These are phyloP conservation scores for Zasmidium angulare DNA, from an alignment of 2,329 filamentous ascomycete genomes.

Conservation along the genomic window DNA sequence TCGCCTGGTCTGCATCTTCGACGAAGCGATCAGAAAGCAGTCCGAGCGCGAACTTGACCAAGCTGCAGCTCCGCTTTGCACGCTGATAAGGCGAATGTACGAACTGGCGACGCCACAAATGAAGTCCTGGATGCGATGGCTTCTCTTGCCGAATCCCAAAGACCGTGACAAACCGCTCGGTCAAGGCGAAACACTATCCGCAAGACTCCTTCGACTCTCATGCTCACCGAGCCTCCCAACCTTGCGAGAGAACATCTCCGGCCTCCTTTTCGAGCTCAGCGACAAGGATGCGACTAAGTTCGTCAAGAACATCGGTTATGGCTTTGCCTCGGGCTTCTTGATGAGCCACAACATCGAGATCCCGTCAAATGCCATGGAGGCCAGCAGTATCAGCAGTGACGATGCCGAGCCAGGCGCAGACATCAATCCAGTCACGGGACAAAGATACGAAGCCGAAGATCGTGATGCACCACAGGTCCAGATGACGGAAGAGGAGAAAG, in stretches of 20 bases:
- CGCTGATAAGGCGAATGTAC: constrained; percentile 72
- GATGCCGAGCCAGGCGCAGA: constrained; percentile 32
- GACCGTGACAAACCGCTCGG: constrained; percentile 80
- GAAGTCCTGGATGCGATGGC: constrained; percentile 61
- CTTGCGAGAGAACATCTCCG: constrained; percentile 71
- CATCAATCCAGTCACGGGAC: constrained; percentile 85
- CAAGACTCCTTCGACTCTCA: constrained; percentile 74
- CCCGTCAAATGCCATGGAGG: constrained; percentile 64
- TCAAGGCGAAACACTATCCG: constrained; percentile 69
- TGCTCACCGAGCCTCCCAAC: constrained; percentile 70
- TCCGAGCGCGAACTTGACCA: constrained; percentile 69
- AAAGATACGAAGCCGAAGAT: constrained; percentile 51
- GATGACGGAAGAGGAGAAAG: constrained; percentile 91
- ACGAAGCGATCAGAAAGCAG: constrained; percentile 64
- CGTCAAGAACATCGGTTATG: constrained; percentile 90
- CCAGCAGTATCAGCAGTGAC: constrained; percentile 41
- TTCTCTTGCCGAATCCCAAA: constrained; percentile 71
- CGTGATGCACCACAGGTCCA: constrained; percentile 61
- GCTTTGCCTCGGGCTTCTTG: constrained; percentile 87
- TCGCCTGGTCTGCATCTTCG: constrained; percentile 69
- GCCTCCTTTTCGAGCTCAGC: constrained; percentile 83
- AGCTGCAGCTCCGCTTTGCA: constrained; percentile 54
- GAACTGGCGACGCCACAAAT: constrained; percentile 67
- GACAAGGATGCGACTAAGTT: constrained; percentile 76
- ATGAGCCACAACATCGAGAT: constrained; percentile 80